A percentile compares a stretch with the other conserved stretches of the same genome.
Evolutionary conservation across 1,139 yeast species (phyloP).

Genomic region (Geotrichum europaeum): DNA sequence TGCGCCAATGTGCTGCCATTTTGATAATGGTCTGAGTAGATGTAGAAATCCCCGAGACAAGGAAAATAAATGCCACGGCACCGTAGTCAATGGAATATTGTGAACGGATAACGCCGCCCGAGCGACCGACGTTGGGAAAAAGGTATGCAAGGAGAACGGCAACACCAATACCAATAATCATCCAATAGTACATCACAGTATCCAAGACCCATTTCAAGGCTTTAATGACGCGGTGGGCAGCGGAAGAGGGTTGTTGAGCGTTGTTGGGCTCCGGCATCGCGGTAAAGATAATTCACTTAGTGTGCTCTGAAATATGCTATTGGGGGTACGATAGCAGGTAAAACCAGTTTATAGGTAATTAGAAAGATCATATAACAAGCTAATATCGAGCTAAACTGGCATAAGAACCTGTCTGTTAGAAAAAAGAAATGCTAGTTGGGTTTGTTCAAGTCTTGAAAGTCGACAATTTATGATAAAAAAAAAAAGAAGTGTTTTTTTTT

Average conservation of each 20-base stretch:
- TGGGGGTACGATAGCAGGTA: too few species aligned
- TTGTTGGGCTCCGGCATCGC: background rate
- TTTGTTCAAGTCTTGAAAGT: too few species aligned
- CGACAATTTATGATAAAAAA: too few species aligned
- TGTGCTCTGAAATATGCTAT: too few species aligned
- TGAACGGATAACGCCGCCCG: slow-evolving; percentile 69
- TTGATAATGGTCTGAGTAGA: slow-evolving; percentile 51
- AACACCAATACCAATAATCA: slow-evolving; percentile 62
- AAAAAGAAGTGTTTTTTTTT: too few species aligned
- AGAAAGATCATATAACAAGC: too few species aligned
- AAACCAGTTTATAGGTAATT: too few species aligned
- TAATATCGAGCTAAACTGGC: too few species aligned
- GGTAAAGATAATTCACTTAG: background rate
- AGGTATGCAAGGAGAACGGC: slow-evolving; percentile 69
- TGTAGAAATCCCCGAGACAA: slow-evolving; percentile 76
- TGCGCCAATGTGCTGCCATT: slow-evolving; percentile 71
- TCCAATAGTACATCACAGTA: slow-evolving; percentile 47
- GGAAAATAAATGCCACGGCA: slow-evolving; percentile 78
- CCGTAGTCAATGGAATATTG: slow-evolving; percentile 77
- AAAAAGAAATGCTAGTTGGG: too few species aligned
- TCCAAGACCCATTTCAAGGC: background rate
- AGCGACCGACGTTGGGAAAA: slow-evolving; percentile 76
- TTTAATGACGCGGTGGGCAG: background rate
- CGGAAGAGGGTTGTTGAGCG: background rate
- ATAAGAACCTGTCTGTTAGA: too few species aligned